phyloP scores from a whole-genome alignment of 2,329 filamentous ascomycete species.

The Verruconis gallopava region DNA sequence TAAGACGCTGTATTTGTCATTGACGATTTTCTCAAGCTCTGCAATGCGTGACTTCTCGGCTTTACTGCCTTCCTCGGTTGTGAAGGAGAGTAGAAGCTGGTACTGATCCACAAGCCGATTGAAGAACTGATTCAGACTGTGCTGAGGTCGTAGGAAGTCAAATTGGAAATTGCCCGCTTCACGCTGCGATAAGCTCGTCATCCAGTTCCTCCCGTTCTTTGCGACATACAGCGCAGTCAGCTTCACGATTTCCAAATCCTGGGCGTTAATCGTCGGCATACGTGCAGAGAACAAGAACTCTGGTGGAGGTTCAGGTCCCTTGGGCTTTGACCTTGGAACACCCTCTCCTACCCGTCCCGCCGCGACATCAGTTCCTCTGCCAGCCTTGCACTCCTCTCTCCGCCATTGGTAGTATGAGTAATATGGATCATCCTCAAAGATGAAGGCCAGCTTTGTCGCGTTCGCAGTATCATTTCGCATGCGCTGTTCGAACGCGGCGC shows the following conservation, averaged over 20 bases:
- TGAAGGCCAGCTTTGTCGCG: constrained; percentile 86
- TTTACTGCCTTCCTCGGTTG: constrained; percentile 56
- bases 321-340: constrained; percentile 49
- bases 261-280: constrained; percentile 93
- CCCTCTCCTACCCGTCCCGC: constrained; percentile 60
- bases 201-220: constrained; percentile 82
- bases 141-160: constrained; percentile 87
- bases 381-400: constrained; percentile 70
- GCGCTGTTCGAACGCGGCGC: constrained; percentile 60
- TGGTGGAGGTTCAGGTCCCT: constrained; percentile 72
- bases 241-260: constrained; percentile 63
- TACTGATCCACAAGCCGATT: constrained; percentile 89
- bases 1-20: constrained; percentile 69
- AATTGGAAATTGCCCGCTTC: constrained; percentile 90
- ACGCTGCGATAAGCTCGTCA: constrained; percentile 77
- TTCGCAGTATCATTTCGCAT: constrained; percentile 72
- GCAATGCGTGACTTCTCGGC: constrained; percentile 59
- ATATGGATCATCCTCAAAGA: constrained; percentile 70
- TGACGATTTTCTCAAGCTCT: constrained; percentile 60
- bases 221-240: constrained; percentile 86
- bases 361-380: constrained; percentile 65
- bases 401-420: constrained; percentile 85
- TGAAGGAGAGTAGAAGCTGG: constrained; percentile 58
- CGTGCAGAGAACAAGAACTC: constrained; percentile 89
- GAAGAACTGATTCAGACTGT: constrained; percentile 94